Evolutionary conservation across 1,139 yeast species (phyloP).

Genomic region (Yamadazyma songkhlaensis): DNA sequence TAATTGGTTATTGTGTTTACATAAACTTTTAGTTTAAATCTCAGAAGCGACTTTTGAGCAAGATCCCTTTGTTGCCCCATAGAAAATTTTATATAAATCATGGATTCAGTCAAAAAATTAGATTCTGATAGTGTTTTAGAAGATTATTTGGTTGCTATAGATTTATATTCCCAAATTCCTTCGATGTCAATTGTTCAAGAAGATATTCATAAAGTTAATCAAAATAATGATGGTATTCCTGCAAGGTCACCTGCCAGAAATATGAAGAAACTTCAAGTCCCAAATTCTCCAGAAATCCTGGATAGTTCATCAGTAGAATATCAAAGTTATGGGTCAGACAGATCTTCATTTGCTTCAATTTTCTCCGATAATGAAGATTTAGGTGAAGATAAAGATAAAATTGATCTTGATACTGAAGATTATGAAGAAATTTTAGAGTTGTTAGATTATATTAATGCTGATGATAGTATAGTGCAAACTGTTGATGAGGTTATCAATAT

Average conservation of each 20-base stretch:
- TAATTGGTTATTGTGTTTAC: constrained; percentile 1
- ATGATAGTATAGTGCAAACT: constrained; percentile 13
- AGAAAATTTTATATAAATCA: background rate
- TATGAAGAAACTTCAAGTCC: constrained; percentile 3
- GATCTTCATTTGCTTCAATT: constrained; percentile 14
- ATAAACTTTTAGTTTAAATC: too few species aligned
- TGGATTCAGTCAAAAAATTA: background rate
- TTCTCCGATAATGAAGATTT: constrained; percentile 10
- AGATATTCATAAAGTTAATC: background rate
- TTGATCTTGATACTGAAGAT: constrained; percentile 12
- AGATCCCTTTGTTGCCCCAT: too few species aligned
- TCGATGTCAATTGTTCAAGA: background rate
- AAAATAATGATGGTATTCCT: constrained; percentile 11
- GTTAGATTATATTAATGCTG: constrained; percentile 6
- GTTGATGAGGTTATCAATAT: constrained; percentile 25
- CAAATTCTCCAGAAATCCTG: constrained; percentile 14
- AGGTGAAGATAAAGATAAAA: constrained; percentile 1
- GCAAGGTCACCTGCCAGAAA: constrained; percentile 19
- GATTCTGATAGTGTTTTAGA: constrained; percentile 1
- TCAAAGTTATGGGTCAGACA: constrained; percentile 11
- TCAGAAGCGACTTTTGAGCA: too few species aligned
- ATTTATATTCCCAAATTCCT: constrained; percentile 3
- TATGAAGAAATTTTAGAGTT: constrained; percentile 15
- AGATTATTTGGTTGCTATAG: constrained; percentile 2
- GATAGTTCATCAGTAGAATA: constrained; percentile 15